Percentiles rank a stretch among this genome's conserved stretches.
Conservation (phyloP, 345 rosid species). For the Rhizophora apiculata region DNA sequence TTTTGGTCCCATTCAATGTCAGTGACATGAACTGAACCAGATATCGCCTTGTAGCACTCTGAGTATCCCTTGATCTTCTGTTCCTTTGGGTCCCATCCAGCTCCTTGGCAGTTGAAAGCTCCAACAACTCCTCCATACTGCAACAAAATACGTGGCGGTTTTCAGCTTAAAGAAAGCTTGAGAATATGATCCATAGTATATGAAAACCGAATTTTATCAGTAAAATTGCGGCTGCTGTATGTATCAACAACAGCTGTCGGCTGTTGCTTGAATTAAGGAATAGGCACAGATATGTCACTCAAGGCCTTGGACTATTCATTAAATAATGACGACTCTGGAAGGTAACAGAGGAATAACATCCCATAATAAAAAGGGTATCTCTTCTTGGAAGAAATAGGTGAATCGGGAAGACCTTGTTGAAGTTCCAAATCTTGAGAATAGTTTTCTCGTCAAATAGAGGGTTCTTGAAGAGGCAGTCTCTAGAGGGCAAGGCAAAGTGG, state of each 20-base stretch:
- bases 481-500: conserved; percentile 72
- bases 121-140: conserved; percentile 89
- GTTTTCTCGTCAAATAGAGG: conserved; percentile 72
- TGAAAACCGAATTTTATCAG: not conserved
- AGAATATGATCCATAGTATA: not conserved
- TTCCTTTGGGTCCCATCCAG: conserved; percentile 74
- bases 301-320: not conserved
- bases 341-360: too few species aligned
- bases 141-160: not conserved
- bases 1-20: conserved; percentile 88
- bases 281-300: not conserved
- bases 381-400: not conserved
- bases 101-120: conserved; percentile 94
- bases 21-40: conserved; percentile 47
- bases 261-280: not conserved
- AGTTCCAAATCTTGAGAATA: conserved; percentile 80
- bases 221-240: not conserved
- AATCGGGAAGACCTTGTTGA: conserved; percentile 57
- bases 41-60: conserved; percentile 60
- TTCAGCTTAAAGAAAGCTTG: not conserved
- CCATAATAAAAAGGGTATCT: too few species aligned
- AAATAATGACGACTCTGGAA: not conserved
- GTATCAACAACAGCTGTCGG: not conserved
- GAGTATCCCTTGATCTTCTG: conserved; percentile 51
- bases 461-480: conserved; percentile 82